Evolutionary conservation across 225 moss, liverwort and hornwort species (phyloP).

Genomic region (Bryoerythrophyllum caledonicum): DNA sequence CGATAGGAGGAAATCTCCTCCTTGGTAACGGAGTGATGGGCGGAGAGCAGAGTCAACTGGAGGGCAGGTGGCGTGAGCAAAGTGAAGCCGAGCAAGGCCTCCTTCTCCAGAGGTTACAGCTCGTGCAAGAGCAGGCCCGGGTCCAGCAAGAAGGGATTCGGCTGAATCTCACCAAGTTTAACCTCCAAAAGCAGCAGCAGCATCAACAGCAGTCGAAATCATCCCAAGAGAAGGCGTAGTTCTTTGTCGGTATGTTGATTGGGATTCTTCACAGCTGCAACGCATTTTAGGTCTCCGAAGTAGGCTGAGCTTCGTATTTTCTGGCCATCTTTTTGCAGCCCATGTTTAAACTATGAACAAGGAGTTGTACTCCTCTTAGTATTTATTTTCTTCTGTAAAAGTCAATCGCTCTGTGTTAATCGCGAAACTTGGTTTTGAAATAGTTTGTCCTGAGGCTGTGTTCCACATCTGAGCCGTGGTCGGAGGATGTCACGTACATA

Average conservation of each 20-base stretch:
- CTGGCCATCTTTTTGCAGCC: slow-evolving; percentile 18
- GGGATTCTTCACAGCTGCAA: neutral
- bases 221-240: slow-evolving; percentile 23
- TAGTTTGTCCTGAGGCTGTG: too few relatives aligned
- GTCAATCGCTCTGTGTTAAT: too few relatives aligned
- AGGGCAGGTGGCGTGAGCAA: slow-evolving; percentile 50
- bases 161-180: slow-evolving; percentile 22
- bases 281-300: slow-evolving; percentile 2
- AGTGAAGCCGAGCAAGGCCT: slow-evolving; percentile 49
- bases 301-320: neutral
- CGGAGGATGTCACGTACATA: too few relatives aligned
- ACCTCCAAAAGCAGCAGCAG: slow-evolving; percentile 42
- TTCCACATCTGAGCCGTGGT: too few relatives aligned
- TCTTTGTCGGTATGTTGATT: neutral
- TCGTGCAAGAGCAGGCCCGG: slow-evolving; percentile 58
- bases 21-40: slow-evolving; percentile 28
- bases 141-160: slow-evolving; percentile 59
- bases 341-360: neutral
- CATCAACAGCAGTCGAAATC: slow-evolving; percentile 33
- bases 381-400: slow-evolving; percentile 5
- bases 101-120: slow-evolving; percentile 51
- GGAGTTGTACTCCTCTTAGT: slow-evolving; percentile 1
- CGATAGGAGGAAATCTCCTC: slow-evolving; percentile 28
- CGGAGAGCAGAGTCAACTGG: slow-evolving; percentile 33
- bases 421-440: too few relatives aligned